These are phyloP conservation scores for Cunninghamia lanceolata DNA, from an alignment of 75 land plant genomes.

Conservation along the genomic window DNA sequence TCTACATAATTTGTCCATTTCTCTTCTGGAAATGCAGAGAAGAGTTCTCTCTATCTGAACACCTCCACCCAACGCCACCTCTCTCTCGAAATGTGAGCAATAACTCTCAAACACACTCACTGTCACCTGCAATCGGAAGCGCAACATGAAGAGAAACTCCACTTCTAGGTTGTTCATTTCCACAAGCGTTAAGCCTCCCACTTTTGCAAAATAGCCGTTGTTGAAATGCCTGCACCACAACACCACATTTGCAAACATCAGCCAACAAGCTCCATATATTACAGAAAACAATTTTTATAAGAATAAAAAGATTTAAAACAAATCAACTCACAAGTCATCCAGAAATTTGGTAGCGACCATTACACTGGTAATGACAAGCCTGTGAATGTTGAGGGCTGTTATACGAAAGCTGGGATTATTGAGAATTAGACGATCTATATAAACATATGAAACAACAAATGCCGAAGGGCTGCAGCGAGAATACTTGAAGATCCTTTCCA, in stretches of 20 bases:
- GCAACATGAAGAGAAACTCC: constrained; percentile 16
- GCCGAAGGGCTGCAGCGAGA: constrained; percentile 54
- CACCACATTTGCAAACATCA: background rate
- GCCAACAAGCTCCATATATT: background rate
- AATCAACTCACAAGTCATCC: constrained; percentile 41
- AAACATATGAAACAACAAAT: constrained; percentile 50
- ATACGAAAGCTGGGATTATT: constrained; percentile 23
- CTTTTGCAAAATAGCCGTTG: constrained; percentile 13
- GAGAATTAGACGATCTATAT: constrained; percentile 28
- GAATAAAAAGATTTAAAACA: too few species aligned
- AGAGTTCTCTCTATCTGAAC: constrained; percentile 12
- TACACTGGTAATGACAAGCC: constrained; percentile 55
- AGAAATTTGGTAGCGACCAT: constrained; percentile 53
- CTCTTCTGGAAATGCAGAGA: background rate
- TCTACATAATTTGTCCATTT: background rate
- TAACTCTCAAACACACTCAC: constrained; percentile 16
- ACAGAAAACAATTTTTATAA: too few species aligned
- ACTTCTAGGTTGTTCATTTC: constrained; percentile 12
- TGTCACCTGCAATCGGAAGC: constrained; percentile 12
- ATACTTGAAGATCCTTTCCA: constrained; percentile 48
- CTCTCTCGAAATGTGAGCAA: constrained; percentile 13
- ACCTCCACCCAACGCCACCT: constrained; percentile 6
- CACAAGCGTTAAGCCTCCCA: constrained; percentile 8
- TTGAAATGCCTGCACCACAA: background rate
- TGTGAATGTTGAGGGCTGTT: constrained; percentile 34